A percentile compares a stretch with the other conserved stretches of the same genome.
Evolutionary conservation across 352 stramenopile species (phyloP).

Genomic region (Phytophthora meadii): DNA sequence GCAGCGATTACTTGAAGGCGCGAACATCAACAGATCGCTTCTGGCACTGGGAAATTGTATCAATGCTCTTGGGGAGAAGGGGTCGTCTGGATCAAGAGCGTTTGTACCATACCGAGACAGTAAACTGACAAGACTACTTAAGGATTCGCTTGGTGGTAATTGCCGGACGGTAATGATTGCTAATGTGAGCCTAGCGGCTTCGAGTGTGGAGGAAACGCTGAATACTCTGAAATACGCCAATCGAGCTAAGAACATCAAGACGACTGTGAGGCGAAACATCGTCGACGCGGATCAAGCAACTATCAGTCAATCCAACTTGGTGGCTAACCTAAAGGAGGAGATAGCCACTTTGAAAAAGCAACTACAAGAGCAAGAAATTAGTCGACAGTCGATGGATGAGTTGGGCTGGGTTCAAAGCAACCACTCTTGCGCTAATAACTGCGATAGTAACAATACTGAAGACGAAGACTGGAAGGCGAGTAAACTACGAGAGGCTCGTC

Average conservation of each 20-base stretch:
- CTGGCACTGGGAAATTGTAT: slow-evolving; percentile 94
- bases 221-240: slow-evolving; percentile 95
- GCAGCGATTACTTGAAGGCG: slow-evolving; percentile 85
- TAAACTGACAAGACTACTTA: slow-evolving; percentile 90
- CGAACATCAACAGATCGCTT: slow-evolving; percentile 94
- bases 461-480: slow-evolving; percentile 28
- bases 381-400: slow-evolving; percentile 1
- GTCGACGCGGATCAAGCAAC: slow-evolving; percentile 88
- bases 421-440: slow-evolving; percentile 5
- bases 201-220: slow-evolving; percentile 92
- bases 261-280: slow-evolving; percentile 87
- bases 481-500: slow-evolving; percentile 57
- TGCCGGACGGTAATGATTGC: slow-evolving; percentile 95
- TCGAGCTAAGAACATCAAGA: slow-evolving; percentile 95
- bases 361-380: slow-evolving; percentile 40
- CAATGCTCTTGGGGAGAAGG: slow-evolving; percentile 91
- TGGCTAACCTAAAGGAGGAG: slow-evolving; percentile 85
- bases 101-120: slow-evolving; percentile 93
- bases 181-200: slow-evolving; percentile 83
- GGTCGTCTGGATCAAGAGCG: slow-evolving; percentile 21
- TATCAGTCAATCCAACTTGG: slow-evolving; percentile 87
- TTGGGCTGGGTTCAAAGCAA: slow-evolving; percentile 28
- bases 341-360: slow-evolving; percentile 83
- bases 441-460: slow-evolving; percentile 31
- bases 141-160: slow-evolving; percentile 92